Evolutionary conservation across 805 yeast species (phyloP), one percentile per base, ranked within the genome.

Genomic region (Spathaspora arborariae): DNA sequence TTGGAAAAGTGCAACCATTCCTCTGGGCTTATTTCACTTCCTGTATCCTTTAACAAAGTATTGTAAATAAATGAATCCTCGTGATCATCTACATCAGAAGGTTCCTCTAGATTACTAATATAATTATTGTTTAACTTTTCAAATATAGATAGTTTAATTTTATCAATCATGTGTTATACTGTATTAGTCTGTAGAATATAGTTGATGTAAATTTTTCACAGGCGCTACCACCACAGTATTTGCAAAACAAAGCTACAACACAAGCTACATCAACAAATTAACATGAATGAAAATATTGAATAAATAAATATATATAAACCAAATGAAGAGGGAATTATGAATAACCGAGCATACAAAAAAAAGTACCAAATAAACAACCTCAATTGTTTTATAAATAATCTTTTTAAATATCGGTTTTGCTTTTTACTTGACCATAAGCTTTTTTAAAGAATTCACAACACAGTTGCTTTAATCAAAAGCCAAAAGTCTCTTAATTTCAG

Each of bases 401-500:
- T 37, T 37, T 13, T 37, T 18, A 37, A 20, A 20, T 8, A 37
- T 13, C n/a, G 20, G 8, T 37, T 18, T 13, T 37, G 11, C n/a
- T 13, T 8, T 18, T 18, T 37, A 18, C 3, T 37, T 11, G 16
- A 13, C 15, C 20, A 13, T 37, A 5, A 19, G 21, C 39, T 15
- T 20, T 20, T 18, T 37, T 20, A n/a, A n/a, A n/a, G n/a, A n/a
- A n/a, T n/a, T 24, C 11, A 15, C 21, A 40, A 37, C 40, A 20
- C 40, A 37, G 40, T 20, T 20, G 40, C 33, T 24, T 30, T 75
- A 84, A 57, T 80, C 89, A 61, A 86, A 79, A 45, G 97, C 94
- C 79, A 94, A 80, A 64, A 83, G 82, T 77, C 89, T 91, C 81
- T 94, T 94, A 72, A 94, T 90, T 73, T 89, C 90, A 54, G 98